A percentile compares a stretch with the other conserved stretches of the same genome.
Conservation (phyloP, 163 green algal species). For the Picocystis sp. region DNA sequence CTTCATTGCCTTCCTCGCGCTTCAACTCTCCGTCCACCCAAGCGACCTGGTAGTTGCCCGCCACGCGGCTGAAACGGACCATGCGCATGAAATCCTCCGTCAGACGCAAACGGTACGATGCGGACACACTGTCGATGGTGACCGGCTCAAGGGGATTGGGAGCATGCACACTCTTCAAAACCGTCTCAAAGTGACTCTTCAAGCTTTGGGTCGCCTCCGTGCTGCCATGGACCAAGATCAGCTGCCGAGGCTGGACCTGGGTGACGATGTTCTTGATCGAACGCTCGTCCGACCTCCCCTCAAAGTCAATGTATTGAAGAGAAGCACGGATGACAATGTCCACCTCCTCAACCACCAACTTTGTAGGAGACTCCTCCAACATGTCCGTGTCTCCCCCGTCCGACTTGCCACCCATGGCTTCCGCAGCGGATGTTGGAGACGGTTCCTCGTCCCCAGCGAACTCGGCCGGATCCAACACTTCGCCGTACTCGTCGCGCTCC, state of each 20-base stretch:
- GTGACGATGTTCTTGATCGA: constrained; percentile 42
- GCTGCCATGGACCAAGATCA: constrained; percentile 36
- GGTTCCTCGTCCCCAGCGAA: neutral
- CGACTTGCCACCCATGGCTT: neutral
- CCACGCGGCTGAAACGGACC: neutral
- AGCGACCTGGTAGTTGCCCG: constrained; percentile 2
- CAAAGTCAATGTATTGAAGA: constrained; percentile 42
- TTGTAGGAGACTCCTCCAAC: constrained; percentile 26
- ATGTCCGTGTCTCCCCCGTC: neutral
- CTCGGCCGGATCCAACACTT: constrained; percentile 19
- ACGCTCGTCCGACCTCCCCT: constrained; percentile 36
- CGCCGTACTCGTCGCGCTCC: constrained; percentile 53
- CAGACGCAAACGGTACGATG: constrained; percentile 4
- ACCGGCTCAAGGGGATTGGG: neutral
- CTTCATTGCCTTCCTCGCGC: neutral
- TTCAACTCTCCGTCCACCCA: constrained; percentile 5
- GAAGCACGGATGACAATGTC: constrained; percentile 14
- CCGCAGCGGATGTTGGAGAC: too few species aligned
- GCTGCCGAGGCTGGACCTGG: constrained; percentile 38
- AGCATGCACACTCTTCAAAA: neutral
- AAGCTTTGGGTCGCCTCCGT: constrained; percentile 10
- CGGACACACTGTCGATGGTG: neutral
- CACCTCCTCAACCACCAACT: constrained; percentile 21
- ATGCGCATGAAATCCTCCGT: constrained; percentile 4
- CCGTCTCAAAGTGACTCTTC: constrained; percentile 1